These are phyloP conservation scores for Pichia paraexigua DNA, from an alignment of 805 yeast species.

Conservation along the genomic window DNA sequence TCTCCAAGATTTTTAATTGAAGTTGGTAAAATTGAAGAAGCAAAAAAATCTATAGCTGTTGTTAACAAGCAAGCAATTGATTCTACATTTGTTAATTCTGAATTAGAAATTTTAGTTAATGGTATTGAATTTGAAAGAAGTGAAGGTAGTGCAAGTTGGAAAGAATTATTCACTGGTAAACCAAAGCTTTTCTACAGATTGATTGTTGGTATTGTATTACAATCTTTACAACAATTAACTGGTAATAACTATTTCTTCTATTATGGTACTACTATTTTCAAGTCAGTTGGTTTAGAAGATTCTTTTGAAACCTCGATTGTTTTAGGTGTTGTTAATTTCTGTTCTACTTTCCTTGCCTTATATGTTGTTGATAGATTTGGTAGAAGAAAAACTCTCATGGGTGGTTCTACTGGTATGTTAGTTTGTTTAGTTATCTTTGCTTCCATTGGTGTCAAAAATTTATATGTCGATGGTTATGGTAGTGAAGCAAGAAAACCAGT, in stretches of 20 bases:
- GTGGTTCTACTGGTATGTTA: slow-evolving; percentile 47
- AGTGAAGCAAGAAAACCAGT: slow-evolving; percentile 39
- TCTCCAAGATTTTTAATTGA: slow-evolving; percentile 59
- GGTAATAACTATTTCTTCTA: slow-evolving; percentile 63
- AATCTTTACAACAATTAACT: slow-evolving; percentile 54
- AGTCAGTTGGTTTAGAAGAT: slow-evolving; percentile 49
- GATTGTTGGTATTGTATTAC: slow-evolving; percentile 49
- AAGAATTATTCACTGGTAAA: slow-evolving; percentile 52
- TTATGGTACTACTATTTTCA: slow-evolving; percentile 56
- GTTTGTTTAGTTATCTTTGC: slow-evolving; percentile 53
- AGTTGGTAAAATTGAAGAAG: slow-evolving; percentile 42
- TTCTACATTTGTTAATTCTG: slow-evolving; percentile 46
- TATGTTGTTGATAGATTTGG: slow-evolving; percentile 48
- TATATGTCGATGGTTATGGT: slow-evolving; percentile 35
- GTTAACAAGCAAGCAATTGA: slow-evolving; percentile 50
- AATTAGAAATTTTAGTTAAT: slow-evolving; percentile 46
- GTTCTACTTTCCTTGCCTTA: slow-evolving; percentile 45
- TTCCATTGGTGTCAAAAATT: slow-evolving; percentile 46
- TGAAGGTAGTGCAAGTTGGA: slow-evolving; percentile 63
- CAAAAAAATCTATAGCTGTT: slow-evolving; percentile 45
- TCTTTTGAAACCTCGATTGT: slow-evolving; percentile 54
- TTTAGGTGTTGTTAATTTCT: slow-evolving; percentile 49
- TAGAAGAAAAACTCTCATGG: slow-evolving; percentile 41
- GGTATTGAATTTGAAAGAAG: slow-evolving; percentile 53
- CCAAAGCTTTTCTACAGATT: slow-evolving; percentile 55